These are phyloP conservation scores for Hortiboletus flavorubellus DNA, from an alignment of 768 basidiomycete genomes.

Conservation along the genomic window DNA sequence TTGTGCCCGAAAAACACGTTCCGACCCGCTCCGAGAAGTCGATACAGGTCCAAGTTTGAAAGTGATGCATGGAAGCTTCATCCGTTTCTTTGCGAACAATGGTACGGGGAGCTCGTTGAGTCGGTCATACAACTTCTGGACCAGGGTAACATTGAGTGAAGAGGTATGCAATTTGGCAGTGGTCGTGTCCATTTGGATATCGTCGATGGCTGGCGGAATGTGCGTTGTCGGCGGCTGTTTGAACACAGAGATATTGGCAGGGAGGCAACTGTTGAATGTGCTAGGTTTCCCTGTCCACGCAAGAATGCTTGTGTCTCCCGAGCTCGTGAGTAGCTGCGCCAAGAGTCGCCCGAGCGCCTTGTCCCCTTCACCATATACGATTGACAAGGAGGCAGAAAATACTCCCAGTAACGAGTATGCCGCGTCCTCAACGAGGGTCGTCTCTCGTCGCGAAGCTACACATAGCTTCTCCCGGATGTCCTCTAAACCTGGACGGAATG, in stretches of 20 bases:
- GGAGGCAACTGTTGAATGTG: slow-evolving; percentile 1
- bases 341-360: slow-evolving; percentile 1
- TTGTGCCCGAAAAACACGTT: background rate
- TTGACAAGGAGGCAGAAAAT: background rate
- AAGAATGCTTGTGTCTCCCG: slow-evolving; percentile 4
- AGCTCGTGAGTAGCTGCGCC: background rate
- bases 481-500: background rate
- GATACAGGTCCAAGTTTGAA: background rate
- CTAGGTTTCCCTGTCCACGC: slow-evolving; percentile 4
- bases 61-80: slow-evolving; percentile 1
- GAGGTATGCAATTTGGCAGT: background rate
- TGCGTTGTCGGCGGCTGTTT: background rate
- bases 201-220: background rate
- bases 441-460: slow-evolving; percentile 1
- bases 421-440: slow-evolving; percentile 1
- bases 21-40: background rate
- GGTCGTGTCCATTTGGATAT: background rate
- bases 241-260: background rate
- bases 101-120: background rate
- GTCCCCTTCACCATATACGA: slow-evolving; percentile 3
- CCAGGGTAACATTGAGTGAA: background rate
- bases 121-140: background rate
- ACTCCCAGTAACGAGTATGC: slow-evolving; percentile 6
- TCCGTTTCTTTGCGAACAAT: background rate
- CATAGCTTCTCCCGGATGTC: slow-evolving; percentile 1